Evolutionary conservation across 1,139 yeast genomes (phyloP), one percentile per base, ranked within the genome.

Genomic region (Suhomyces bribrorum): DNA sequence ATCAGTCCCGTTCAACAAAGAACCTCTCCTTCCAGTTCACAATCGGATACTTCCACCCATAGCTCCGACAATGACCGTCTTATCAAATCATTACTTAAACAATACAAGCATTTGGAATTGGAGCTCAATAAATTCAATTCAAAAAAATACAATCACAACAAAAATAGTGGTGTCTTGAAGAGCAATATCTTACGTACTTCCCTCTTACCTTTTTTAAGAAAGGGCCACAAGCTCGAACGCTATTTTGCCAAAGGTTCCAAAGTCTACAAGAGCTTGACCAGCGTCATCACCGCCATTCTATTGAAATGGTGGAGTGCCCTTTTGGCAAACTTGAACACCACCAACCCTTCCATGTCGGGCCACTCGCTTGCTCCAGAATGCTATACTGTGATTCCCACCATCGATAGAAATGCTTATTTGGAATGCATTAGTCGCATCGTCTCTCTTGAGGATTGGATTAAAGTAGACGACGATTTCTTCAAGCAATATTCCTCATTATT

Each of bases 401-500:
- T 66, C 2, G 95, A 87, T 57, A 65, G 83, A 41, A 75, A 82
- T 34, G 89, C 88, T 9, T 85, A 81, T 54, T 64, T 83, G 40
- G 96, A 87, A 56, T 82, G 87, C 36, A 66, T 87, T 3, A 81
- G 89, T 2, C 67, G 90, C 30, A 69, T 87, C 7, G 56, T 85
- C 32, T 65, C 85, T 4, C 70, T 89, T 15, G 62, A 57, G 9
- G 92, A 86, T 56, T 87, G 95, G 94, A 44, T 50, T 24, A 39
- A 47, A 31, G 49, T 54, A 37, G 58, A 59, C 40, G 45, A 53
- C 13, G 61, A 58, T 32, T 43, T 50, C 22, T 45, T 45, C 30
- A 46, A 32, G 7, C 56, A 59, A 30, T 73, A 63, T 52, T 54
- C 64, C 37, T 45, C 49, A 14, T 47, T 71, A 18, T 62, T 86